Conservation (phyloP, 2,329 filamentous ascomycete genomes). For the Exophiala bonariae region DNA sequence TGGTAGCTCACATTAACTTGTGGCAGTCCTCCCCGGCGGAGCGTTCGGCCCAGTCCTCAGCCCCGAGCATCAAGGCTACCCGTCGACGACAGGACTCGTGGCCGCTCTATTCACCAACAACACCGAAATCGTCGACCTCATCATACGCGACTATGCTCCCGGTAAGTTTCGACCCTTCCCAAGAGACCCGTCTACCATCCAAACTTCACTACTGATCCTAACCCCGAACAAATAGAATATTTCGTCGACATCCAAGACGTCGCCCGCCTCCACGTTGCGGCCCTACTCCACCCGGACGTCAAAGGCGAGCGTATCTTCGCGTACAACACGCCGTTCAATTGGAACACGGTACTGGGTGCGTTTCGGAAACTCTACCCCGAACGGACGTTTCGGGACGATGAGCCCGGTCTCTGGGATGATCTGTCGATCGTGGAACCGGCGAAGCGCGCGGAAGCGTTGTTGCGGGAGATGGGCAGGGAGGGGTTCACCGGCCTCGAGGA, state of each 20-base stretch:
- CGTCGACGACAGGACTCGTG: background rate
- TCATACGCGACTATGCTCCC: too few relatives aligned
- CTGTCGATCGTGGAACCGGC: constrained; percentile 27
- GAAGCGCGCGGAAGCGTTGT: constrained; percentile 30
- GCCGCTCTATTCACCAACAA: constrained; percentile 28
- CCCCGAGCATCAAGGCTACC: constrained; percentile 1
- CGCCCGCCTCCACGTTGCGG: constrained; percentile 53
- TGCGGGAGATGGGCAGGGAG: constrained; percentile 31
- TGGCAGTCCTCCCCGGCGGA: too few relatives aligned
- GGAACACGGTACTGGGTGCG: constrained; percentile 41
- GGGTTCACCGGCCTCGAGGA: constrained; percentile 35
- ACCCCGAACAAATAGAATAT: background rate
- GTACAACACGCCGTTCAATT: constrained; percentile 48
- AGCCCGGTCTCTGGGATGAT: constrained; percentile 12
- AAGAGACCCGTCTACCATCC: too few relatives aligned
- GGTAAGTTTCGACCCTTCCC: background rate
- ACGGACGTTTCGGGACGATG: constrained; percentile 30
- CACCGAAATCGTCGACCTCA: too few relatives aligned
- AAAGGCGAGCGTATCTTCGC: constrained; percentile 54
- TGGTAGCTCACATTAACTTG: too few relatives aligned
- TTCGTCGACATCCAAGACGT: constrained; percentile 45
- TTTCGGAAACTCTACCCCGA: constrained; percentile 40
- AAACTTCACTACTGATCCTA: too few relatives aligned
- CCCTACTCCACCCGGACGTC: constrained; percentile 46
- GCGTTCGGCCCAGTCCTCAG: background rate